phyloP scores from a whole-genome alignment of 2,329 filamentous ascomycete species.

The Herpotrichia juniperi region DNA sequence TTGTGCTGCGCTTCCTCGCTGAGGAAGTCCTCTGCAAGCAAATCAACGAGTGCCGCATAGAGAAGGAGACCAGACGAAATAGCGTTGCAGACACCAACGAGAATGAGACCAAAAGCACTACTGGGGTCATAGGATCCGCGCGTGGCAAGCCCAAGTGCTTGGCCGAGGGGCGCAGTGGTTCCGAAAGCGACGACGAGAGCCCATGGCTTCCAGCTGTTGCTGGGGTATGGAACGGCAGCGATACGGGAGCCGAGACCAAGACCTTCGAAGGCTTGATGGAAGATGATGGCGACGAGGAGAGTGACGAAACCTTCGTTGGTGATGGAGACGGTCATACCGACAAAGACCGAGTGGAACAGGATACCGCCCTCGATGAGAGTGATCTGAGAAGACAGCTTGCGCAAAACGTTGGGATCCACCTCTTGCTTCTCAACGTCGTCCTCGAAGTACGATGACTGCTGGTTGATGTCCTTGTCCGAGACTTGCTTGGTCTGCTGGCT shows the following conservation, averaged over 20 bases:
- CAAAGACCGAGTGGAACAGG: constrained; percentile 69
- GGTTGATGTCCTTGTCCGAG: constrained; percentile 18
- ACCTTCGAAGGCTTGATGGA: constrained; percentile 69
- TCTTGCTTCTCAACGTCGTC: constrained; percentile 40
- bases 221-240: constrained; percentile 64
- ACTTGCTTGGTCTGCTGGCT: constrained; percentile 27
- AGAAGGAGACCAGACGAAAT: constrained; percentile 68
- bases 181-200: constrained; percentile 67
- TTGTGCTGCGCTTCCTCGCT: constrained; percentile 54
- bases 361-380: constrained; percentile 64
- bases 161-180: constrained; percentile 68
- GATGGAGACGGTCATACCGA: constrained; percentile 67
- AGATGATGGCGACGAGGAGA: constrained; percentile 65
- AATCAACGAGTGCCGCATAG: constrained; percentile 67
- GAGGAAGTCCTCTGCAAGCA: constrained; percentile 69
- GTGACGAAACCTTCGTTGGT: constrained; percentile 62
- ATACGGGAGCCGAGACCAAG: constrained; percentile 67
- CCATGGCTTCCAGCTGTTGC: constrained; percentile 64
- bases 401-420: constrained; percentile 46
- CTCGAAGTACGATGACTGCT: constrained; percentile 43
- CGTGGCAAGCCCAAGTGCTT: constrained; percentile 66
- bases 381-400: constrained; percentile 48
- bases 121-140: constrained; percentile 66
- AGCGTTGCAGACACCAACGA: constrained; percentile 70
- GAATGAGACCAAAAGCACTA: constrained; percentile 67